A percentile compares a stretch with the other conserved stretches of the same genome.
Evolutionary conservation across 129 eudicot species (phyloP).

Genomic region (Smallanthus sonchifolius): DNA sequence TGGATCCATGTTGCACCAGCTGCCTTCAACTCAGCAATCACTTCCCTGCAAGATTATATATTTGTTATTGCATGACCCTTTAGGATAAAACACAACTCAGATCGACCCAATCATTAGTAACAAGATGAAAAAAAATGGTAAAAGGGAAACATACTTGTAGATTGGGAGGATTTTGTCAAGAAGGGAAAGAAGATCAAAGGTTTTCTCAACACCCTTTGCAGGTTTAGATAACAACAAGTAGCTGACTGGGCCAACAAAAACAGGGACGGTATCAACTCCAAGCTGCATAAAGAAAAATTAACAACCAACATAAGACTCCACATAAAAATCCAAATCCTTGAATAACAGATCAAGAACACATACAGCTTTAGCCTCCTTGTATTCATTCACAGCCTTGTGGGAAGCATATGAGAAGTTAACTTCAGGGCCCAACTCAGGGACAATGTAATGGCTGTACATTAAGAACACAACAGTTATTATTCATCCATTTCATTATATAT

Average conservation of each 20-base stretch:
- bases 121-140: background rate
- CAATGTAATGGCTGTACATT: slow-evolving; percentile 87
- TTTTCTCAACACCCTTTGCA: slow-evolving; percentile 94
- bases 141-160: slow-evolving; percentile 60
- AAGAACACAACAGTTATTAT: background rate
- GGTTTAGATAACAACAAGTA: slow-evolving; percentile 88
- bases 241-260: slow-evolving; percentile 95
- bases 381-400: slow-evolving; percentile 96
- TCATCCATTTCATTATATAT: background rate
- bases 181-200: slow-evolving; percentile 80
- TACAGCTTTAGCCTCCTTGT: slow-evolving; percentile 99
- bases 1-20: slow-evolving; percentile 96
- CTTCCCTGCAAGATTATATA: slow-evolving; percentile 52
- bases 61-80: background rate
- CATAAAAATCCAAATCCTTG: background rate
- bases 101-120: background rate
- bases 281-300: slow-evolving; percentile 45
- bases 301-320: background rate
- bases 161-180: slow-evolving; percentile 87
- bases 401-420: slow-evolving; percentile 85
- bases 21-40: slow-evolving; percentile 80
- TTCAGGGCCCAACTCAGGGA: slow-evolving; percentile 98
- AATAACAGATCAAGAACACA: slow-evolving; percentile 18
- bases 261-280: slow-evolving; percentile 94
- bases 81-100: background rate